These are phyloP conservation scores for Cadophora luteo-olivacea DNA, from an alignment of 2,329 filamentous ascomycete genomes.

Conservation along the genomic window DNA sequence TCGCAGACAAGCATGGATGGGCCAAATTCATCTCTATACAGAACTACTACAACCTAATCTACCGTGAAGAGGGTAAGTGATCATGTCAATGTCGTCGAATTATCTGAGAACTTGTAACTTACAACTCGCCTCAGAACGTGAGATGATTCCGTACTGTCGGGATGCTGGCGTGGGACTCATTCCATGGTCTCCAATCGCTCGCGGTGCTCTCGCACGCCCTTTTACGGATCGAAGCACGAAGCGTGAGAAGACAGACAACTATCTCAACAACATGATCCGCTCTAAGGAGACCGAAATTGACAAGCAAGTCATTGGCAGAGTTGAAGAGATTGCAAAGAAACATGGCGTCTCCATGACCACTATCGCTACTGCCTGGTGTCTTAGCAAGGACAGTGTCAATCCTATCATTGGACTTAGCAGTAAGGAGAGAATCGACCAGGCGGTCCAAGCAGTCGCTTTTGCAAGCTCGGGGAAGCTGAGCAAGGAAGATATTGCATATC, in stretches of 20 bases:
- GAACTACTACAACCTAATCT: conserved; percentile 63
- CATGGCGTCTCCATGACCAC: conserved; percentile 63
- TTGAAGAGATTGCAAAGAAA: conserved; percentile 63
- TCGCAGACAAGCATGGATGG: conserved; percentile 63
- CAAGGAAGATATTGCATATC: conserved; percentile 58
- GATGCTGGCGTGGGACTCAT: conserved; percentile 47
- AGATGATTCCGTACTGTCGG: conserved; percentile 47
- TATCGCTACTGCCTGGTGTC: conserved; percentile 63
- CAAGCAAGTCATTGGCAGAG: conserved; percentile 46
- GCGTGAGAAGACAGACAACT: conserved; percentile 36
- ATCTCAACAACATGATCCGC: conserved; percentile 32
- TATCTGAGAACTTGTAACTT: background rate
- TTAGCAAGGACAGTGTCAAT: conserved; percentile 53
- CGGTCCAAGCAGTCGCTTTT: conserved; percentile 50
- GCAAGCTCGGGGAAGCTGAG: conserved; percentile 53
- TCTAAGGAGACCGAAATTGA: conserved; percentile 41
- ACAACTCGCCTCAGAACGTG: conserved; percentile 44
- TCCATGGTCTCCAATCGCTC: conserved; percentile 49
- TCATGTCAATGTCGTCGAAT: background rate
- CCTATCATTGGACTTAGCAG: conserved; percentile 62
- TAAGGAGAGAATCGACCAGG: conserved; percentile 60
- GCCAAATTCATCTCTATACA: conserved; percentile 68
- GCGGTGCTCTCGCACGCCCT: conserved; percentile 45
- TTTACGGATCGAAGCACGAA: conserved; percentile 33
- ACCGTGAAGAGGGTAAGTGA: conserved; percentile 61